These are phyloP conservation scores for Ganoderma leucocontextum DNA, from an alignment of 1,284 basidiomycete genomes.

Conservation along the genomic window DNA sequence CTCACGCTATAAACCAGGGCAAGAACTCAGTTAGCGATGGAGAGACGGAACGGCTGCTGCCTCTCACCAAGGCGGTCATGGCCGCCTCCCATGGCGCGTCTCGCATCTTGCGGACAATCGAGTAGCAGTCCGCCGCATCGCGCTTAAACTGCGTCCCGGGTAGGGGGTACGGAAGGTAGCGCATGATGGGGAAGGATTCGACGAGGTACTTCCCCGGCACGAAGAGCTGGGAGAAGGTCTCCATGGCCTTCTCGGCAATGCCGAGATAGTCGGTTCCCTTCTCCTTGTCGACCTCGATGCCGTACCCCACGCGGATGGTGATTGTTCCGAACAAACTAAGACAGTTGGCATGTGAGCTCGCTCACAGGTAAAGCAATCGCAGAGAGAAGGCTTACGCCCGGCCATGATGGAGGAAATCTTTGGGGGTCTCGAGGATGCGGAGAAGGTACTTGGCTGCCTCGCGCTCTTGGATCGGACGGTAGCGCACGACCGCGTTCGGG, in stretches of 20 bases:
- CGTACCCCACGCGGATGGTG: conserved; percentile 41
- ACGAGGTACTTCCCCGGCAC: conserved; percentile 24
- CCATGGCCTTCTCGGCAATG: conserved; percentile 20
- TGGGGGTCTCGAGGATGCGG: conserved; percentile 14
- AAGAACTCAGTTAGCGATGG: neutral
- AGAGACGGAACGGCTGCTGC: too few species aligned
- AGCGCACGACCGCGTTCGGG: conserved; percentile 8
- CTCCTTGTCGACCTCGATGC: conserved; percentile 40
- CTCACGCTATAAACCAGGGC: neutral
- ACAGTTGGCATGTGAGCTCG: neutral
- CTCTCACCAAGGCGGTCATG: conserved; percentile 19
- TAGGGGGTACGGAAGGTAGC: conserved; percentile 18
- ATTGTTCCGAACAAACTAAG: conserved; percentile 2
- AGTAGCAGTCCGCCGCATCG: conserved; percentile 10
- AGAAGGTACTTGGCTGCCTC: conserved; percentile 17
- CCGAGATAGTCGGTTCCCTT: conserved; percentile 16
- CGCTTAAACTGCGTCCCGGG: conserved; percentile 27
- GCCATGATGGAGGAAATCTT: conserved; percentile 20
- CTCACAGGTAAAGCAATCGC: too few species aligned
- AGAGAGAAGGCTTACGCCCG: conserved; percentile 13
- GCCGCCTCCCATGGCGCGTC: conserved; percentile 22
- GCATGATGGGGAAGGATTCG: conserved; percentile 23
- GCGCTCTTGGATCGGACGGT: conserved; percentile 16
- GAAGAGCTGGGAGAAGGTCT: conserved; percentile 17
- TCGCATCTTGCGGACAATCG: conserved; percentile 4